Conservation (phyloP, 176 grass and related monocot species). For the Aegilops speltoides region DNA sequence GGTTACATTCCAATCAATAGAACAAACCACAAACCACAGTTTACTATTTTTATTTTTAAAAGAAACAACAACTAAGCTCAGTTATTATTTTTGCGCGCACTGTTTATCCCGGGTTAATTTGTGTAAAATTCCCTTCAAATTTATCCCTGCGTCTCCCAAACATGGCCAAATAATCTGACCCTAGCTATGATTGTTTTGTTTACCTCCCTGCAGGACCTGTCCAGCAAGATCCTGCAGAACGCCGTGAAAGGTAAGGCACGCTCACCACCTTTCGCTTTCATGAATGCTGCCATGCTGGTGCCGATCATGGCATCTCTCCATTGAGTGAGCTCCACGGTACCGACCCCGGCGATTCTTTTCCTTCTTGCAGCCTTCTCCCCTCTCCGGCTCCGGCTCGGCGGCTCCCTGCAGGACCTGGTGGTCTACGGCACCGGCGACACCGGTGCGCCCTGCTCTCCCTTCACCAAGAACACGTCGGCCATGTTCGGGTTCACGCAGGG, state of each 20-base stretch:
- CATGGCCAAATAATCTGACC: constrained; percentile 28
- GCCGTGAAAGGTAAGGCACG: constrained; percentile 76
- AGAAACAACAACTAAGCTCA: neutral
- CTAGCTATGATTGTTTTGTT: constrained; percentile 36
- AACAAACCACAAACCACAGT: neutral
- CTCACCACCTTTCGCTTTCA: constrained; percentile 26
- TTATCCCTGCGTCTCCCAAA: neutral
- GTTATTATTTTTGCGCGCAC: neutral
- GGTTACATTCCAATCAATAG: neutral
- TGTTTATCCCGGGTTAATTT: too few relatives aligned
- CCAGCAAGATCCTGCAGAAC: constrained; percentile 81
- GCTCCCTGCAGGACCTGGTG: constrained; percentile 81
- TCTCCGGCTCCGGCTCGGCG: constrained; percentile 79
- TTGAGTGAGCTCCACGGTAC: constrained; percentile 6
- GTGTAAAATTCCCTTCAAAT: neutral
- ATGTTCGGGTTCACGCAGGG: constrained; percentile 82
- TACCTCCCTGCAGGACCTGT: constrained; percentile 70
- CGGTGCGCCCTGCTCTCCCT: constrained; percentile 49
- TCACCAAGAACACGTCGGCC: constrained; percentile 59
- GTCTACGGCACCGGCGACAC: constrained; percentile 52
- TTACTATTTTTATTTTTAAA: neutral
- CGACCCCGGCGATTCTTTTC: neutral
- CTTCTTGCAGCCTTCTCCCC: constrained; percentile 76
- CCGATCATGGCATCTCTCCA: neutral
- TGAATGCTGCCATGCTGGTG: neutral